These are phyloP conservation scores for Ramaria rubella DNA, from an alignment of 768 basidiomycete species.

Conservation along the genomic window DNA sequence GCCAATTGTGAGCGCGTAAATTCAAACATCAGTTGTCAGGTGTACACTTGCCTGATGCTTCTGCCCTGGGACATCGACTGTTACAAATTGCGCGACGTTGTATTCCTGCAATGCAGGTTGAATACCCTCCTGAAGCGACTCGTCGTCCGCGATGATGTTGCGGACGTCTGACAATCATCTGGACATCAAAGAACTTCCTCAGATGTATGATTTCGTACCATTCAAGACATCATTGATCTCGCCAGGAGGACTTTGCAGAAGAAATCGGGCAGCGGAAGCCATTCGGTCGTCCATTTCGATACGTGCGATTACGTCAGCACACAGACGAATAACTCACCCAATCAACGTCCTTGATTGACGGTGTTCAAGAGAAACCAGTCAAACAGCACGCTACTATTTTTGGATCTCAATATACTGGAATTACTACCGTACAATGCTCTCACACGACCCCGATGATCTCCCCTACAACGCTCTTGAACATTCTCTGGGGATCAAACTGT, in stretches of 20 bases:
- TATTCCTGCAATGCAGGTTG: constrained; percentile 75
- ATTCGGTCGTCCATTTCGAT: constrained; percentile 58
- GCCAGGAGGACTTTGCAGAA: constrained; percentile 89
- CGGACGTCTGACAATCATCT: constrained; percentile 65
- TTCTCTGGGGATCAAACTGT: constrained; percentile 11
- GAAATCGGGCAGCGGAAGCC: constrained; percentile 65
- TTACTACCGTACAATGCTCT: too few relatives aligned
- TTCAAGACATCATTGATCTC: constrained; percentile 96
- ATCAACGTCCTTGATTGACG: too few relatives aligned
- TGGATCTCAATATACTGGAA: neutral
- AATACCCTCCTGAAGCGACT: constrained; percentile 69
- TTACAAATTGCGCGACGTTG: constrained; percentile 82
- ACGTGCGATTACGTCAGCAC: neutral
- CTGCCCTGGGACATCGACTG: constrained; percentile 74
- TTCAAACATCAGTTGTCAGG: neutral
- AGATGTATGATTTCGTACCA: constrained; percentile 38
- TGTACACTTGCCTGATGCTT: constrained; percentile 59
- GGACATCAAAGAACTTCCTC: neutral
- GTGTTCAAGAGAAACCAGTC: too few relatives aligned
- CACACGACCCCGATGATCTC: constrained; percentile 9
- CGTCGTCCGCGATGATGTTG: constrained; percentile 82
- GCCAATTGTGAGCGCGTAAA: constrained; percentile 4
- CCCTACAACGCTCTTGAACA: constrained; percentile 11
- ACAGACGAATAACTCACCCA: neutral
- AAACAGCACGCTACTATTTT: neutral